phyloP scores from a whole-genome alignment of 805 yeast species.

The Saccharomycopsis malanga region DNA sequence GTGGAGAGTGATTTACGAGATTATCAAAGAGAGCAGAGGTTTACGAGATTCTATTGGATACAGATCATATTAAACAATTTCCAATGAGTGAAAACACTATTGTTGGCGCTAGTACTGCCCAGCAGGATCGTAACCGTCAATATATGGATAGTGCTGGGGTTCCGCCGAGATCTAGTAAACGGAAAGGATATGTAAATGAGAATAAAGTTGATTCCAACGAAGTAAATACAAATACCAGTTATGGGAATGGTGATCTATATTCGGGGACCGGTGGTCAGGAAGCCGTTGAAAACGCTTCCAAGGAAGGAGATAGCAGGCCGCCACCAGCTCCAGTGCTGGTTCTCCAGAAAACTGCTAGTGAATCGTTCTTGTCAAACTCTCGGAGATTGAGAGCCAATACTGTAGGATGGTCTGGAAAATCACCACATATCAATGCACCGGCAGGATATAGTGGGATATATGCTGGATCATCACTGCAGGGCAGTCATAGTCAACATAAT shows the following conservation, averaged over 20 bases:
- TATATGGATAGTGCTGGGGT: constrained; percentile 3
- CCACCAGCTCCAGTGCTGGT: background rate
- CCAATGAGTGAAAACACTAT: too few species aligned
- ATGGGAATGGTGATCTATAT: background rate
- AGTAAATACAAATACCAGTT: background rate
- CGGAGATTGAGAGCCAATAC: constrained; percentile 14
- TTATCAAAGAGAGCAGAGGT: too few species aligned
- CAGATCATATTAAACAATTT: too few species aligned
- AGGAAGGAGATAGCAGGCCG: background rate
- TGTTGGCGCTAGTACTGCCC: background rate
- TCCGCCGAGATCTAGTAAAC: constrained; percentile 12
- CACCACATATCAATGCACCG: constrained; percentile 1
- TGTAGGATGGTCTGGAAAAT: constrained; percentile 11
- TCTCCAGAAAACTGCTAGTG: background rate
- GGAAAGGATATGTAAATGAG: constrained; percentile 3
- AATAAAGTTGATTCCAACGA: background rate
- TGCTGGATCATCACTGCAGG: too few species aligned
- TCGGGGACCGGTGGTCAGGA: background rate
- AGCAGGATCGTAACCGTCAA: background rate
- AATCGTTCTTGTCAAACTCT: background rate
- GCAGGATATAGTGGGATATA: background rate
- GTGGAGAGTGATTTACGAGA: too few species aligned
- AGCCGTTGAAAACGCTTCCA: background rate
- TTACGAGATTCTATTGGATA: too few species aligned
- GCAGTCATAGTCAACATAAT: background rate